phyloP scores from a whole-genome alignment of 495 filamentous ascomycete species.

The Tricharina praecox region DNA sequence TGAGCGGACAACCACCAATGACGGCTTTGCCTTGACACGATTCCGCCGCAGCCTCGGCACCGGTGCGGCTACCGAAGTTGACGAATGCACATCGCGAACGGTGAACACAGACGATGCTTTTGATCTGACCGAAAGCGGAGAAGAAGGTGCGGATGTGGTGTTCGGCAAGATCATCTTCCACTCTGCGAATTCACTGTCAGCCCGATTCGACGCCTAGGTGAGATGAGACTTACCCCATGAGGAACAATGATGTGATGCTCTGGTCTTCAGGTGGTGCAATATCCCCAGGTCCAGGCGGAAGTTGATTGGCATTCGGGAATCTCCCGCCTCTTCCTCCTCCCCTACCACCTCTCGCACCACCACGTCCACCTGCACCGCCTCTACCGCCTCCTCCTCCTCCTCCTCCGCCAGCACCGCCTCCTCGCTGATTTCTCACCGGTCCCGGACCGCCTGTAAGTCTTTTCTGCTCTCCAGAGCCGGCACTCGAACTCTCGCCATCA shows the following conservation, averaged over 20 bases:
- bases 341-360: conserved; percentile 27
- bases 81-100: conserved; percentile 93
- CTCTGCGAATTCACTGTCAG: conserved; percentile 21
- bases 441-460: conserved; percentile 33
- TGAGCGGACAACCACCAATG: conserved; percentile 65
- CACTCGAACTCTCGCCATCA: conserved; percentile 33
- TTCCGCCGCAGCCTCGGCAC: conserved; percentile 66
- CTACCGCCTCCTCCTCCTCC: conserved; percentile 37
- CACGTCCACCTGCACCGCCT: conserved; percentile 34
- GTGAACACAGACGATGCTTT: conserved; percentile 83
- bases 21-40: conserved; percentile 78
- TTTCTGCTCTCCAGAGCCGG: conserved; percentile 31
- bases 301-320: conserved; percentile 52
- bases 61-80: conserved; percentile 70
- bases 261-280: conserved; percentile 65
- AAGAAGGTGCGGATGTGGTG: conserved; percentile 82
- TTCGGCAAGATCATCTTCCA: conserved; percentile 92
- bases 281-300: conserved; percentile 66
- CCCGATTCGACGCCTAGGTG: neutral
- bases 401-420: conserved; percentile 32
- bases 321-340: conserved; percentile 37
- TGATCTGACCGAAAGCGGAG: conserved; percentile 65
- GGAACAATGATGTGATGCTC: conserved; percentile 76
- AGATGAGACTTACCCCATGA: conserved; percentile 44
- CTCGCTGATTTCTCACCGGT: conserved; percentile 50